Evolutionary conservation across 192 early-diverging fungal genomes (phyloP), one percentile per base, ranked within the genome.

Genomic region (Funneliformis mosseae): DNA sequence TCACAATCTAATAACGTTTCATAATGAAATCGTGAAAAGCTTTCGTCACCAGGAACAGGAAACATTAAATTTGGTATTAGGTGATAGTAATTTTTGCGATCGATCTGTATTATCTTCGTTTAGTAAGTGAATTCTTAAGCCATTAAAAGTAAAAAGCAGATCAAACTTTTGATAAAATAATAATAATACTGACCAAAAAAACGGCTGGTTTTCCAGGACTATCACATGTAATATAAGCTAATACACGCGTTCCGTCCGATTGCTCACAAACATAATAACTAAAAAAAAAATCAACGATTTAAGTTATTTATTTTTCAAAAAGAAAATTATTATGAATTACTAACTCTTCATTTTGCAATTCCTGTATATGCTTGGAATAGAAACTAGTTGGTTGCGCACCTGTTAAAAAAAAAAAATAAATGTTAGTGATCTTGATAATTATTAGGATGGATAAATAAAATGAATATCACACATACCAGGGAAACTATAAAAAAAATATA

Each of bases 1-100:
- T 99, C 97, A 2, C 95, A 96, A 80, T 99, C 97, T 50, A 99
- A 86, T 14, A 99, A 85, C 8, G 96, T 97, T 60, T 89, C 83
- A 61, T 86, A 71, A 61, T 95, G 94, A 61, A 83, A 92, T 48
- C 72, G 82, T 7, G 48, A 50, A 18, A 18, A 50, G 11, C 16
- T 46, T 14, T 70, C 74, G 70, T 85, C 85, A 39, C 67, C 60
- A n/a, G 91, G 88, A 42, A 83, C 69, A n/a, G 93, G 93, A 64
- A 96, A 94, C 16, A 87, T 33, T 27, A 93, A 79, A 27, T 92
- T 78, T 12, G 83, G 87, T 0, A 93, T 84, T 1, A 84, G 81
- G 60, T 88, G 93, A 85, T 94, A 98, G 14, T 92, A 88, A 89
- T 95, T 98, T 74, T 95, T 96, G 74, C 97, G 92, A 82, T 96